Conservation (phyloP, 1,284 basidiomycete species). For the Agaricales sp. region DNA sequence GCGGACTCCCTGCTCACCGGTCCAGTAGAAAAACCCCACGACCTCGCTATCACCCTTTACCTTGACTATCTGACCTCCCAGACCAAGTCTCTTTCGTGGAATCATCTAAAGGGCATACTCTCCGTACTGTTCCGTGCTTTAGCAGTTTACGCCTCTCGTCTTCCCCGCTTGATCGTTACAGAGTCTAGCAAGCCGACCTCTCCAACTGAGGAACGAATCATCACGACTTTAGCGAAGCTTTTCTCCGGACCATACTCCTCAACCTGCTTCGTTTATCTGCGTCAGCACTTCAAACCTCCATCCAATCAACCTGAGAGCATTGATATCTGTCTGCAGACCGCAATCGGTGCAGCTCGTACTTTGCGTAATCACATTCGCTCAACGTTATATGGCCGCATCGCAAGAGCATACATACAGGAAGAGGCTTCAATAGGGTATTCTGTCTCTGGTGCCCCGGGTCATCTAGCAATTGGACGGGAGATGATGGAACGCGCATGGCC, state of each 20-base stretch:
- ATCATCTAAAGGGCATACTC: conserved; percentile 44
- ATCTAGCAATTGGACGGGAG: conserved; percentile 46
- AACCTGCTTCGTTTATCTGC: conserved; percentile 51
- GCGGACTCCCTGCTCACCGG: conserved; percentile 5
- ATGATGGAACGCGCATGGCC: conserved; percentile 65
- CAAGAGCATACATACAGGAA: conserved; percentile 49
- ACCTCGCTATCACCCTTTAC: conserved; percentile 52
- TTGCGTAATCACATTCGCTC: conserved; percentile 55
- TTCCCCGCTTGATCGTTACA: conserved; percentile 51
- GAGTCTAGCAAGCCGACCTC: conserved; percentile 25
- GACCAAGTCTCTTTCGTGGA: conserved; percentile 43
- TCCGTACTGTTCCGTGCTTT: conserved; percentile 61
- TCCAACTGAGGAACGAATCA: conserved; percentile 43
- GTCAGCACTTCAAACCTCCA: conserved; percentile 33
- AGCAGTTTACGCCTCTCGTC: conserved; percentile 48
- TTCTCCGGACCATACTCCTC: conserved; percentile 56
- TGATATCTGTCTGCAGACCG: conserved; percentile 21
- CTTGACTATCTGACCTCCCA: conserved; percentile 51
- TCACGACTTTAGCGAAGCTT: conserved; percentile 42
- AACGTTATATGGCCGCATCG: conserved; percentile 48
- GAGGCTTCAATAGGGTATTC: conserved; percentile 43
- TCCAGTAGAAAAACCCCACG: conserved; percentile 35
- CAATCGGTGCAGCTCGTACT: conserved; percentile 35
- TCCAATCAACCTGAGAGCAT: conserved; percentile 9
- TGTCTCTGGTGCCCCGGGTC: conserved; percentile 45